Evolutionary conservation across 768 basidiomycete genomes (phyloP), one percentile per base, ranked within the genome.

Genomic region (Tylopilus sp.): DNA sequence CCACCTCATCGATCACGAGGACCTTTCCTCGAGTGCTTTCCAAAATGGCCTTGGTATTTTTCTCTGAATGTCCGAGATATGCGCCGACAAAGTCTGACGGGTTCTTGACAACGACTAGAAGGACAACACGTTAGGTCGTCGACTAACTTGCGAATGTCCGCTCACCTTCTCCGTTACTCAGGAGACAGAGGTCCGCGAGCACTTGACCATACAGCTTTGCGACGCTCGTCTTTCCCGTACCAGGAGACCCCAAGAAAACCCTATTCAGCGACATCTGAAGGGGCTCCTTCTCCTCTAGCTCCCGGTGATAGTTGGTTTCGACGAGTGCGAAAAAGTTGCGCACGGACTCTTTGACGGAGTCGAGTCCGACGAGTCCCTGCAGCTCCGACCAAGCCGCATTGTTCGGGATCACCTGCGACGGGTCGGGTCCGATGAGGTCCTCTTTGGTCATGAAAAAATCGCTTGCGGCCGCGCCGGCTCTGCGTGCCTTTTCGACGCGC

Each of bases 121-220:
- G 65, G 14, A 26, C 19, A 8, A 21, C 16, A 17, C 0, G 10
- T 58, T n/a, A 60, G 38, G 24, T 28, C 21, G n/a, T 19, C 25
- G 16, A 40, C 21, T 4, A 6, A 17, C 21, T 21, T 8, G 19
- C 9, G 22, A 3, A 9, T 37, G 6, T 28, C 21, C 9, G 11
- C 29, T 57, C 52, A 83, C 86, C 85, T 80, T 88, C 86, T 10
- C 83, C 84, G 37, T 84, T 86, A 63, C 82, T 85, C n/a, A 88
- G 62, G n/a, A 88, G 62, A 5, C 79, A 77, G 1, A 88, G 63
- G 45, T 86, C 84, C 0, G 73, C 78, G 13, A 88, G 64, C 42
- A 86, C 81, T 52, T 78, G 76, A 1, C 86, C 86, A 56, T 87
- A 88, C 5, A 85, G 61, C 58, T 79, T 81, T 0, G 83, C 85